These are phyloP conservation scores for Simplicillium aogashimaense DNA, from an alignment of 2,329 filamentous ascomycete species.

Conservation along the genomic window DNA sequence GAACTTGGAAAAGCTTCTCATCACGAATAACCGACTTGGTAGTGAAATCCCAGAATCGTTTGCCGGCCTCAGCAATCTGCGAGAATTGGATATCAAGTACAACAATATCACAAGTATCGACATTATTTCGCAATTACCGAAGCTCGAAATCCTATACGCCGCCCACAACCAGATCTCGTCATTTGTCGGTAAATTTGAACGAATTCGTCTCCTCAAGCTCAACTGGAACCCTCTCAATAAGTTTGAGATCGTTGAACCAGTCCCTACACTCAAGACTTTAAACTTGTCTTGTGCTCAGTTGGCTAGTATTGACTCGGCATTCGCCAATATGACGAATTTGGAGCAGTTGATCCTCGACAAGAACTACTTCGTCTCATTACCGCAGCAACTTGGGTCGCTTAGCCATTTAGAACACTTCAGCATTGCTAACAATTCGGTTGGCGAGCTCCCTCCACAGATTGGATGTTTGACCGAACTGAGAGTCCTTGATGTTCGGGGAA, in stretches of 20 bases:
- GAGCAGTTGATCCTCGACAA: constrained; percentile 85
- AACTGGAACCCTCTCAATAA: constrained; percentile 94
- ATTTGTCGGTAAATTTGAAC: constrained; percentile 81
- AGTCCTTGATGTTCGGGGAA: constrained; percentile 81
- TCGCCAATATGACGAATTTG: constrained; percentile 77
- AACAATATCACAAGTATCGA: constrained; percentile 86
- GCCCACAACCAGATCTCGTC: constrained; percentile 90
- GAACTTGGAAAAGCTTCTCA: constrained; percentile 79
- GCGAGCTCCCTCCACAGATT: constrained; percentile 75
- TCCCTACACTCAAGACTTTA: constrained; percentile 74
- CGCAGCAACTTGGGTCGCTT: constrained; percentile 74
- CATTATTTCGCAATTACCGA: constrained; percentile 72
- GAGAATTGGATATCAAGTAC: constrained; percentile 90
- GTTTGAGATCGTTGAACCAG: constrained; percentile 69
- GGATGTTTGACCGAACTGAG: constrained; percentile 78
- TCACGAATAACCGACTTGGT: constrained; percentile 85
- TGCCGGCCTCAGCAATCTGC: constrained; percentile 62
- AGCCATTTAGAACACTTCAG: constrained; percentile 82
- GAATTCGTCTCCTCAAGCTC: constrained; percentile 73
- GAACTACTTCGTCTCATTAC: constrained; percentile 90
- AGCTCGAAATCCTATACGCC: constrained; percentile 77
- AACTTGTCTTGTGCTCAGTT: constrained; percentile 90
- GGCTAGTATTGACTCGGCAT: constrained; percentile 80
- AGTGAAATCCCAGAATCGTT: constrained; percentile 68
- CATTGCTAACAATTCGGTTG: constrained; percentile 84